Percentiles rank a stretch among this genome's conserved stretches.
Conservation (phyloP, 2,329 filamentous ascomycete genomes). For the Pseudogymnoascus sp. region DNA sequence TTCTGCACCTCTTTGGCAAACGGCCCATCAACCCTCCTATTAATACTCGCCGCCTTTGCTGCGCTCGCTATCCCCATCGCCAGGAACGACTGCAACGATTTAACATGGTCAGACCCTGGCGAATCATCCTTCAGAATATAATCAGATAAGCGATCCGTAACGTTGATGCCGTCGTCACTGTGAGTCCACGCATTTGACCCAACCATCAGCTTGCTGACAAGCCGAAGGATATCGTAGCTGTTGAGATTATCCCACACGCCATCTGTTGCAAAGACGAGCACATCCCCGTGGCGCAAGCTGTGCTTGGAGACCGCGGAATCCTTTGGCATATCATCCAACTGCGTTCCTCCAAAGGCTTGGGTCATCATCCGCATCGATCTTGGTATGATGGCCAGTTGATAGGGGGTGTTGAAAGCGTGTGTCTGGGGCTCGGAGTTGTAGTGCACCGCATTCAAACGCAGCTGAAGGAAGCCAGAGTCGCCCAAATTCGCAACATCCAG, state of each 20-base stretch:
- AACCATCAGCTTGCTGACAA: constrained; percentile 72
- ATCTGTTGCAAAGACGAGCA: constrained; percentile 89
- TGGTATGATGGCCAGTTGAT: constrained; percentile 84
- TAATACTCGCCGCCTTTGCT: constrained; percentile 77
- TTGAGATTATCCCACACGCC: constrained; percentile 95
- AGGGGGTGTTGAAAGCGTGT: constrained; percentile 96
- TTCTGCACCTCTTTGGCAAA: constrained; percentile 93
- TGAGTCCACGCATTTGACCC: constrained; percentile 66
- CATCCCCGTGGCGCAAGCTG: constrained; percentile 77
- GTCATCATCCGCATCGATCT: constrained; percentile 71
- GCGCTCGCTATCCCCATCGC: constrained; percentile 73
- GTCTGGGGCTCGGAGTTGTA: constrained; percentile 80
- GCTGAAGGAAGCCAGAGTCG: constrained; percentile 86
- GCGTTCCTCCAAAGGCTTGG: constrained; percentile 73
- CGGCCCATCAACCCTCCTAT: constrained; percentile 76
- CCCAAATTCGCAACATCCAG: constrained; percentile 90
- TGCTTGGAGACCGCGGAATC: constrained; percentile 77
- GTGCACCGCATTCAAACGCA: constrained; percentile 79
- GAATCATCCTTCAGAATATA: constrained; percentile 43
- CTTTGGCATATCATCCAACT: constrained; percentile 73
- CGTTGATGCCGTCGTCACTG: constrained; percentile 53
- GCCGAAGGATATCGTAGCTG: constrained; percentile 76
- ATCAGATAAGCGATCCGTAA: constrained; percentile 51
- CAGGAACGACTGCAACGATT: constrained; percentile 68
- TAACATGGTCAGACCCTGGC: constrained; percentile 27